Evolutionary conservation across 2,329 filamentous ascomycete species (phyloP).

Genomic region (Colletotrichum zoysiae): DNA sequence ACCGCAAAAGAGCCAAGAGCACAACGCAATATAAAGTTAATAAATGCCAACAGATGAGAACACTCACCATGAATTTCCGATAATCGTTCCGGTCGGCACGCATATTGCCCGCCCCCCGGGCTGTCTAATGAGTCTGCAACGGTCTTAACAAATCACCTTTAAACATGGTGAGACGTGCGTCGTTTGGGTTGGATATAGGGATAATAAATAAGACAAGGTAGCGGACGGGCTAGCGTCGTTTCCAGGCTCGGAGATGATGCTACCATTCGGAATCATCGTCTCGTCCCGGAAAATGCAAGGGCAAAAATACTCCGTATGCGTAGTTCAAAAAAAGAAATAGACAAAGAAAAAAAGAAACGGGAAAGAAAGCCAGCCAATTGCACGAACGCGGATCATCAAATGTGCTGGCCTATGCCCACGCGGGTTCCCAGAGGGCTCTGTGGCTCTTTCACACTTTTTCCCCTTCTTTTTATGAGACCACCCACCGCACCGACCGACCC

Average conservation of each 20-base stretch:
- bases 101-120: background rate
- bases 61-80: background rate
- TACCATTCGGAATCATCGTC: background rate
- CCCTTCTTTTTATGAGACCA: background rate
- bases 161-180: background rate
- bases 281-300: background rate
- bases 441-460: too few relatives aligned
- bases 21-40: slow-evolving; percentile 31
- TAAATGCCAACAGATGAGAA: slow-evolving; percentile 21
- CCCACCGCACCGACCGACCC: background rate
- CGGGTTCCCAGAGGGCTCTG: background rate
- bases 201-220: background rate
- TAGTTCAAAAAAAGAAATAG: too few relatives aligned
- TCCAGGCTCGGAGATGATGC: background rate
- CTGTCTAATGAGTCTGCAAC: background rate
- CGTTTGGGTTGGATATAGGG: background rate
- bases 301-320: too few relatives aligned
- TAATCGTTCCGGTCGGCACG: background rate
- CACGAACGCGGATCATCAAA: background rate
- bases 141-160: background rate
- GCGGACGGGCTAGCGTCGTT: background rate
- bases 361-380: background rate
- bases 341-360: too few relatives aligned
- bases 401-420: background rate
- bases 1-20: background rate